A percentile compares a stretch with the other conserved stretches of the same genome.
Evolutionary conservation across 805 yeast species (phyloP).

Genomic region (Candida endomychidarum): DNA sequence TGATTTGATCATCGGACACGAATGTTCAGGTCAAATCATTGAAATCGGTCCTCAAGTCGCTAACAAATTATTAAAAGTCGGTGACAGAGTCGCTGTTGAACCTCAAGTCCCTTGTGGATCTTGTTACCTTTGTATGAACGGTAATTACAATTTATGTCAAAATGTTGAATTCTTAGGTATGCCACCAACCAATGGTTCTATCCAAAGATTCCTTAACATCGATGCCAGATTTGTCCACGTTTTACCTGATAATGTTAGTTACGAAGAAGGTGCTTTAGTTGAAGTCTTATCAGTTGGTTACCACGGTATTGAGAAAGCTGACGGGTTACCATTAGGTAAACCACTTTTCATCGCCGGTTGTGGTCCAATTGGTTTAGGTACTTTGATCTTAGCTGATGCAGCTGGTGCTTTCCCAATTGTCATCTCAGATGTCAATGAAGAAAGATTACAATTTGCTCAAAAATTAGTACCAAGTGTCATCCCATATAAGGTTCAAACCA

Average conservation of each 20-base stretch:
- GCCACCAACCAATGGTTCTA: constrained; percentile 19
- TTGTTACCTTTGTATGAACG: constrained; percentile 23
- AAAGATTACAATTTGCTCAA: constrained; percentile 23
- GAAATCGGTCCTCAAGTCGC: constrained; percentile 49
- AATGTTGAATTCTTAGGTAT: constrained; percentile 19
- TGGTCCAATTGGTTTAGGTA: constrained; percentile 31
- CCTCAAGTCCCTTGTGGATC: constrained; percentile 57
- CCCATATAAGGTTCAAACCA: constrained; percentile 14
- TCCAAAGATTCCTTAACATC: constrained; percentile 20
- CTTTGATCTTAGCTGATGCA: constrained; percentile 21
- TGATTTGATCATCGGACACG: constrained; percentile 45
- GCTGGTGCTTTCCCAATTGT: constrained; percentile 25
- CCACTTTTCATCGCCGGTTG: constrained; percentile 25
- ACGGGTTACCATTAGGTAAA: constrained; percentile 20
- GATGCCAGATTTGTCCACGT: constrained; percentile 20
- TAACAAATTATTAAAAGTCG: constrained; percentile 37
- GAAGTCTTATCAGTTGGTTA: constrained; percentile 27
- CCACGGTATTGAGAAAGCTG: constrained; percentile 23
- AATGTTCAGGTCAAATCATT: constrained; percentile 47
- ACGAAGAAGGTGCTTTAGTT: constrained; percentile 28
- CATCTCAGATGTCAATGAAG: constrained; percentile 23
- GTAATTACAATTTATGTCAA: constrained; percentile 24
- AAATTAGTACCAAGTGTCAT: constrained; percentile 15
- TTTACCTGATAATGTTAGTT: constrained; percentile 23
- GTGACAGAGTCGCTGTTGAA: constrained; percentile 53